phyloP scores from a whole-genome alignment of 192 early-diverging fungal species.

The Spinellus fusiger region DNA sequence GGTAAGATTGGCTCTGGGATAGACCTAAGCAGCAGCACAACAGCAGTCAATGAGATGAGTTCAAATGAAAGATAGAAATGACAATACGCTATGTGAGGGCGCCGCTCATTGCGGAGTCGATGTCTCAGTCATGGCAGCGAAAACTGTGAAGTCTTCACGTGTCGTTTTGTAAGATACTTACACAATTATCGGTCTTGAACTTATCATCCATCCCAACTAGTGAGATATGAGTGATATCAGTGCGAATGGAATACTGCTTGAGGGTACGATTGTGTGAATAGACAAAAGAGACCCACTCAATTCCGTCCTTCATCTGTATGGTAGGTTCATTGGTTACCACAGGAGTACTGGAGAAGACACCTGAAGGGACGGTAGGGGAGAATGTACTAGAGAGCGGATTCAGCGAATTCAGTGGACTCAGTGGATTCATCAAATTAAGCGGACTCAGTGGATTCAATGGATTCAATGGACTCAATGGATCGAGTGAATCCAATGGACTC shows the following conservation, averaged over 20 bases:
- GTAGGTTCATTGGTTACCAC: conserved; percentile 26
- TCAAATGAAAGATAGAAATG: too few species aligned
- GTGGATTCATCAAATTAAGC: too few species aligned
- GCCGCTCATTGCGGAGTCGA: not conserved
- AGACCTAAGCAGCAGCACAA: conserved; percentile 41
- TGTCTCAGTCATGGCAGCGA: not conserved
- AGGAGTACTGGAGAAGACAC: conserved; percentile 4
- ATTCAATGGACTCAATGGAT: too few species aligned
- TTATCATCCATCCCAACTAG: conserved; percentile 39
- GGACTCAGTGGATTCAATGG: too few species aligned
- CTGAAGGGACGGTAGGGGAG: not conserved
- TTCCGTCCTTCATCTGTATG: conserved; percentile 37
- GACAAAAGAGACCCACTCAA: conserved; percentile 63
- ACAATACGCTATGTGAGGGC: too few species aligned
- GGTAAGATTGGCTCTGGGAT: conserved; percentile 70
- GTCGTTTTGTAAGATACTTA: conserved; percentile 28
- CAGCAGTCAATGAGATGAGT: too few species aligned
- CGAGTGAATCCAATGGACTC: too few species aligned
- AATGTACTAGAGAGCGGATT: not conserved
- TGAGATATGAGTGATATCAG: conserved; percentile 61
- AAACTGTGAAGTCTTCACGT: not conserved
- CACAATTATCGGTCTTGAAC: conserved; percentile 71
- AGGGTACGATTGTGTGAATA: conserved; percentile 64
- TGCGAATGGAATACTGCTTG: conserved; percentile 58
- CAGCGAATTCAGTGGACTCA: too few species aligned